Evolutionary conservation across 106 monocot genomes (phyloP).

Genomic region (Platanthera guangdongensis): DNA sequence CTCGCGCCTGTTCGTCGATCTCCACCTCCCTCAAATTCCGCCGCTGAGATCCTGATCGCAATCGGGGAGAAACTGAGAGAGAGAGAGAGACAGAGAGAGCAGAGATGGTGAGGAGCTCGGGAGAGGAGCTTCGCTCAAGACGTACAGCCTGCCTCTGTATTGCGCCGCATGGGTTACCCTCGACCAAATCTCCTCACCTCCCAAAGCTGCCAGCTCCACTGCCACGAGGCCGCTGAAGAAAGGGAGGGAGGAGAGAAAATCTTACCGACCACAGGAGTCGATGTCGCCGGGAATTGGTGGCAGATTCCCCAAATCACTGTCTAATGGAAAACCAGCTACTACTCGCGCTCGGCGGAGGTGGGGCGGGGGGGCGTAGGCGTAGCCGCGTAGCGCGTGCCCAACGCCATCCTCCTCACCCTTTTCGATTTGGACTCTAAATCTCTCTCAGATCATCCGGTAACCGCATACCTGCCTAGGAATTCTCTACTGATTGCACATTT

Average conservation of each 20-base stretch:
- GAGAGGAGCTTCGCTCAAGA: slow-evolving; percentile 49
- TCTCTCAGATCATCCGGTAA: slow-evolving; percentile 60
- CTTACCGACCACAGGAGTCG: background rate
- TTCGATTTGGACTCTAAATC: slow-evolving; percentile 41
- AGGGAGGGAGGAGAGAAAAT: slow-evolving; percentile 2
- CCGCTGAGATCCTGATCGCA: background rate
- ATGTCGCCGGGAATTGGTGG: background rate
- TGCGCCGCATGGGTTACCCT: slow-evolving; percentile 59
- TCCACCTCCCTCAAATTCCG: too few species aligned
- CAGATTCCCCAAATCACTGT: background rate
- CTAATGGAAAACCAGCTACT: slow-evolving; percentile 16
- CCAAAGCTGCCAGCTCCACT: background rate
- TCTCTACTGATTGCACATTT: background rate
- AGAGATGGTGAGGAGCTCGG: slow-evolving; percentile 22
- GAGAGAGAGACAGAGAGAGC: too few species aligned
- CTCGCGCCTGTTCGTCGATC: too few species aligned
- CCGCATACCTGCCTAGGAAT: background rate
- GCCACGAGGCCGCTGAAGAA: slow-evolving; percentile 9
- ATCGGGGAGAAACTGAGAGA: background rate
- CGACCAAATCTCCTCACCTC: slow-evolving; percentile 21
- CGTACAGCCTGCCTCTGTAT: slow-evolving; percentile 77
- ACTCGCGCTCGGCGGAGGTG: slow-evolving; percentile 70
- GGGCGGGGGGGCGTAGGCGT: slow-evolving; percentile 75
- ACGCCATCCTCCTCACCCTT: slow-evolving; percentile 50
- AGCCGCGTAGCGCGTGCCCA: slow-evolving; percentile 85